Conservation (phyloP, 768 basidiomycete genomes). For the Amanita rubescens region DNA sequence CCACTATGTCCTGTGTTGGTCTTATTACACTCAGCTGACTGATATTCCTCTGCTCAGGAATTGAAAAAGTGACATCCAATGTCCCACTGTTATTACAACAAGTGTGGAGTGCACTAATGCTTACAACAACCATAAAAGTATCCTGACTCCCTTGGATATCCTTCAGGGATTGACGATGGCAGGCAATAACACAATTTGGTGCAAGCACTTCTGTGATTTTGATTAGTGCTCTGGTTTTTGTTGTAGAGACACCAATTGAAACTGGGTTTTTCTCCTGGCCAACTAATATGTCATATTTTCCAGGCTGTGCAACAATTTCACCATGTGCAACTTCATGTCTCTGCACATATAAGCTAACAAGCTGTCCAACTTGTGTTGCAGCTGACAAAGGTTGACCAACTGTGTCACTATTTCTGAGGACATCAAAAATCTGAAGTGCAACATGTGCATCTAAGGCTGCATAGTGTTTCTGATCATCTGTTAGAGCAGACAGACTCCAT, state of each 20-base stretch:
- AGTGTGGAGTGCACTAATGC: conserved; percentile 7
- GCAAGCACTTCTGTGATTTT: conserved; percentile 11
- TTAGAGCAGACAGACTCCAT: conserved; percentile 2
- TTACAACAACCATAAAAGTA: conserved; percentile 11
- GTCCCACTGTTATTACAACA: not conserved
- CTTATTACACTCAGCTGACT: not conserved
- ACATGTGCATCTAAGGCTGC: conserved; percentile 12
- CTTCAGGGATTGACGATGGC: conserved; percentile 7
- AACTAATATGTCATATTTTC: not conserved
- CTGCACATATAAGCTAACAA: conserved; percentile 8
- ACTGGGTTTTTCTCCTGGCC: not conserved
- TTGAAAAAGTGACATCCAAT: not conserved
- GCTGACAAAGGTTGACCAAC: conserved; percentile 10
- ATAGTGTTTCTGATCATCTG: conserved; percentile 8
- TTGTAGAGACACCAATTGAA: conserved; percentile 10
- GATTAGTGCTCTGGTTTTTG: conserved; percentile 11
- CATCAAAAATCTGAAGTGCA: conserved; percentile 4
- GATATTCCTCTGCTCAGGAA: not conserved
- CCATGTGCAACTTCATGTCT: conserved; percentile 11
- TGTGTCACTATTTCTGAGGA: conserved; percentile 5
- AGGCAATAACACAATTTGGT: conserved; percentile 9
- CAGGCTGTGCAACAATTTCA: conserved; percentile 7
- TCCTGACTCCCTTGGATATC: conserved; percentile 3
- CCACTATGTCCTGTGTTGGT: not conserved
- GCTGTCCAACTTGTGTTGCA: conserved; percentile 11